Percentiles rank a stretch among this genome's conserved stretches.
Evolutionary conservation across 805 yeast species (phyloP).

Genomic region (Ascoidea tarda): DNA sequence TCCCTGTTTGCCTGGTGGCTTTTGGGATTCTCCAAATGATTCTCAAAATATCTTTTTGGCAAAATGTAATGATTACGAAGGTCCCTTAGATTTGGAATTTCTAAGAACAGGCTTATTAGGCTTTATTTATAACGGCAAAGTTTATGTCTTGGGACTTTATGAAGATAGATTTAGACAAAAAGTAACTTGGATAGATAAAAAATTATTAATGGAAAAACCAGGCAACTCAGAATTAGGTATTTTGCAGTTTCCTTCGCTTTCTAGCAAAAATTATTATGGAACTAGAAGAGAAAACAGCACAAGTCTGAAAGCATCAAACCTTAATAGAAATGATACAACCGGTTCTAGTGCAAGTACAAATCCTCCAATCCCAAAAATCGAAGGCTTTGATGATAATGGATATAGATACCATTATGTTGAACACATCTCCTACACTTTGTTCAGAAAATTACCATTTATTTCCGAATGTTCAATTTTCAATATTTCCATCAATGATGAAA

Average conservation of each 20-base stretch:
- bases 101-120: conserved; percentile 87
- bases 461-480: conserved; percentile 91
- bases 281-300: not conserved
- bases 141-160: conserved; percentile 76
- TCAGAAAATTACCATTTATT: conserved; percentile 65
- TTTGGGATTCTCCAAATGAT: conserved; percentile 57
- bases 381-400: conserved; percentile 9
- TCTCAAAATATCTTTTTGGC: conserved; percentile 74
- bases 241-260: too few relatives aligned
- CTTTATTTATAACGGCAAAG: conserved; percentile 73
- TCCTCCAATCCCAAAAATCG: not conserved
- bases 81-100: conserved; percentile 61
- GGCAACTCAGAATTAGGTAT: not conserved
- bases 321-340: not conserved
- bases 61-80: conserved; percentile 58
- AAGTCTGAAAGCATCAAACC: not conserved
- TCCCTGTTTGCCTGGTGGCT: conserved; percentile 81
- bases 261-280: too few relatives aligned
- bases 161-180: conserved; percentile 84
- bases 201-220: conserved; percentile 10
- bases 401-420: conserved; percentile 69
- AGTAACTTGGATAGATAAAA: conserved; percentile 49
- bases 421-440: conserved; percentile 75
- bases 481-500: conserved; percentile 61
- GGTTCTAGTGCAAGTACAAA: not conserved